Base-by-base conservation (phyloP, 2,329 filamentous ascomycete genomes). In the Apiospora sp. region DNA sequence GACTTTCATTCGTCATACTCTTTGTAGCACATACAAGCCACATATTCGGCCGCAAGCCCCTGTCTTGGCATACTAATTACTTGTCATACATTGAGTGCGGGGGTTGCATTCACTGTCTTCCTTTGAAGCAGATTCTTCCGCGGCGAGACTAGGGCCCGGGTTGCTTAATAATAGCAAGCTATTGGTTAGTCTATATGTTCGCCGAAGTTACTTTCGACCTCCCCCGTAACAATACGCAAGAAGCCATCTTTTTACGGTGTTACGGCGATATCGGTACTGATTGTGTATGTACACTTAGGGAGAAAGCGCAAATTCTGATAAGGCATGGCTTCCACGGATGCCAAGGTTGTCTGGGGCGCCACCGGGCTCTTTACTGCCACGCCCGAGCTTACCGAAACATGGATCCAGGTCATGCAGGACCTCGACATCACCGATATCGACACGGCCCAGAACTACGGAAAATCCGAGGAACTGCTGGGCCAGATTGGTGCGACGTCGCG, bases 381-480 rank as follows among this genome's bases (percentile, higher is more conserved):
- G 10, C 43, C n/a, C 3, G 68, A 70, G 46, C 27, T 37, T 2
- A 43, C 48, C 27, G 24, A 49, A 24, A 27, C 27, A 19, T 70
- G 68, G 68, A 14, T 70, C 34, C 27, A 70, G 30, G 3, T n/a
- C 19, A 48, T 70, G 7, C 27, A 70, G 13, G 68, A 70, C 19
- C 27, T 34, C 10, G 75, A 74, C n/a, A 71, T 77, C 61, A 70
- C 72, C 13, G 51, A 54, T 13, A 72, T 80, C 13, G 79, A 80
- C 46, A 75, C 77, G 4, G 74, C 77, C 3, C 73, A 71, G 3
- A 13, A 68, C 14, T 80, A 80, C 34, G 76, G 75, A 16, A 70
- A 73, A 0, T 76, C 78, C 2, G 77, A 80, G 73, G 68, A 72
- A 24, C 46, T n/a, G 0, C 74, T 79, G 3, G 79, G 78, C 49